Conservation (phyloP, 192 early-diverging fungal species). For the Coemansia sp. region DNA sequence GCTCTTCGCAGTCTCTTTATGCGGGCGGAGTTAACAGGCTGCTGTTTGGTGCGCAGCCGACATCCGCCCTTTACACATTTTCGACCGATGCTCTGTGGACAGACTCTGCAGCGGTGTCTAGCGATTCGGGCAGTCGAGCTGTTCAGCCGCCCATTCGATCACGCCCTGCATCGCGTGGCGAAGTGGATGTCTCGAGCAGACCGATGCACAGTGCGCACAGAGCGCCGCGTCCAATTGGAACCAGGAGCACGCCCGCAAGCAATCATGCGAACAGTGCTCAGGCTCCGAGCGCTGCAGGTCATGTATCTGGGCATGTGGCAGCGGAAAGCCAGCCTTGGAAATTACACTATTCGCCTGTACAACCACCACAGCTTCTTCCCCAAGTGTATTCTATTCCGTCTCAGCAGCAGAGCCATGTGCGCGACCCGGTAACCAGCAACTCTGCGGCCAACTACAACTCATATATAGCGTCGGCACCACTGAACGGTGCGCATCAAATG, state of each 20-base stretch:
- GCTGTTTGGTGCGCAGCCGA: conserved; percentile 3
- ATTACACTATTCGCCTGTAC: conserved; percentile 13
- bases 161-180: conserved; percentile 14
- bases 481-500: background rate
- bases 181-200: conserved; percentile 1
- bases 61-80: conserved; percentile 18
- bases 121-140: background rate
- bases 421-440: too few relatives aligned
- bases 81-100: conserved; percentile 29
- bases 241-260: conserved; percentile 15
- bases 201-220: background rate
- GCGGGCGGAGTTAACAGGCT: conserved; percentile 6
- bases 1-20: conserved; percentile 4
- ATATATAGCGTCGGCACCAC: background rate
- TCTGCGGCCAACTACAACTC: too few relatives aligned
- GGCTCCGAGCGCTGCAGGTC: background rate
- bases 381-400: background rate
- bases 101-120: conserved; percentile 3
- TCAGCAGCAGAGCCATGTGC: too few relatives aligned
- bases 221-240: conserved; percentile 36
- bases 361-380: conserved; percentile 4
- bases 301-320: background rate
- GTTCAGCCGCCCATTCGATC: conserved; percentile 4
- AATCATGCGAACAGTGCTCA: conserved; percentile 11
- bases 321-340: conserved; percentile 15